Percentiles rank a stretch among this genome's conserved stretches.
phyloP scores from a whole-genome alignment of 768 basidiomycete genomes.

The Lactarius psammicola region DNA sequence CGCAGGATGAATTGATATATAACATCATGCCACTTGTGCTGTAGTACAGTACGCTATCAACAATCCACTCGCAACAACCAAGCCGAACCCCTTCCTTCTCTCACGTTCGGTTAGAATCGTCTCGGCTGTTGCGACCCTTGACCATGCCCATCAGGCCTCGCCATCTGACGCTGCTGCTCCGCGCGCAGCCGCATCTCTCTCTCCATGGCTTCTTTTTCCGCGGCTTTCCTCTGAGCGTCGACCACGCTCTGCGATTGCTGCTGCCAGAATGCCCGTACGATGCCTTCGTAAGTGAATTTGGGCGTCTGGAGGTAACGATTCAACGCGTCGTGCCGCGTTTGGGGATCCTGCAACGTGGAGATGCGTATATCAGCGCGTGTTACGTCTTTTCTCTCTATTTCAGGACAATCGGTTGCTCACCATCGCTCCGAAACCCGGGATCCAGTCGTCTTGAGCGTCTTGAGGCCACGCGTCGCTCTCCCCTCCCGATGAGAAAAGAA shows the following conservation, averaged over 20 bases:
- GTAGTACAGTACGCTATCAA: neutral
- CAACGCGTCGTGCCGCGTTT: conserved; percentile 14
- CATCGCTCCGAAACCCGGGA: conserved; percentile 20
- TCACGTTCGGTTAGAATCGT: conserved; percentile 8
- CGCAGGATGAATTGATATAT: neutral
- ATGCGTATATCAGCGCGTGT: neutral
- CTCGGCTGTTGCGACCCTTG: conserved; percentile 19
- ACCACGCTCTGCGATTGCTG: conserved; percentile 11
- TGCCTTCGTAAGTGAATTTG: conserved; percentile 18
- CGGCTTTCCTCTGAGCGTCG: conserved; percentile 15
- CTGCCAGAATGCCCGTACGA: conserved; percentile 15
- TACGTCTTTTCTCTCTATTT: no score
- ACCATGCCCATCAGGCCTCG: conserved; percentile 17
- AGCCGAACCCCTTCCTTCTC: neutral
- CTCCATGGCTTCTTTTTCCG: conserved; percentile 16
- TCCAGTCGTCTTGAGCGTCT: conserved; percentile 18
- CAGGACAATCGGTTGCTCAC: conserved; percentile 9
- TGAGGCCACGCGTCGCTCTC: conserved; percentile 10
- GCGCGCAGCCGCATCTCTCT: conserved; percentile 11
- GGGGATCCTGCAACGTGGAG: conserved; percentile 13
- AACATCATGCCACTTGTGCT: no score
- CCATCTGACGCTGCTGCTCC: conserved; percentile 15
- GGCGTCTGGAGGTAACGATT: conserved; percentile 18
- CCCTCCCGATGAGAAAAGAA: neutral
- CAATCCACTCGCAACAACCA: neutral